A percentile compares a stretch with the other conserved stretches of the same genome.
Evolutionary conservation across 2,329 filamentous ascomycete genomes (phyloP).

Genomic region (Ambrosiella beaveri): DNA sequence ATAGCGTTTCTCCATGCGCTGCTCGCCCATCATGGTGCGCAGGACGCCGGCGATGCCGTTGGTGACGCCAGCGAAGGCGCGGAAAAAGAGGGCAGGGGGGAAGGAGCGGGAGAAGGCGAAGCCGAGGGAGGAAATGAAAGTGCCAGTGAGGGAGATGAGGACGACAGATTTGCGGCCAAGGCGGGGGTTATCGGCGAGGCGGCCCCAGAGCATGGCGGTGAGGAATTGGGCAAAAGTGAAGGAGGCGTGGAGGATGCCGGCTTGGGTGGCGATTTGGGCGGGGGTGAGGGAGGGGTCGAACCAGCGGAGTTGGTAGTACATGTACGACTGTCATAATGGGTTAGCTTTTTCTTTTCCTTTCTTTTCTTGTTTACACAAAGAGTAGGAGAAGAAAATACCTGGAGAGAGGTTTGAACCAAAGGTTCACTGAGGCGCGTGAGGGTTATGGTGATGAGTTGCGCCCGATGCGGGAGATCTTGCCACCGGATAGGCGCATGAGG

Average conservation of each 20-base stretch:
- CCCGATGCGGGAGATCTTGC: slow-evolving; percentile 57
- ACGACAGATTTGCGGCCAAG: slow-evolving; percentile 64
- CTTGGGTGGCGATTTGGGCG: slow-evolving; percentile 57
- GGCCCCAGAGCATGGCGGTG: slow-evolving; percentile 70
- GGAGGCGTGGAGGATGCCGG: slow-evolving; percentile 58
- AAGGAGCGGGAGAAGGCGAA: slow-evolving; percentile 52
- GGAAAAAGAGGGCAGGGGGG: slow-evolving; percentile 58
- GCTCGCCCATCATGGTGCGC: slow-evolving; percentile 60
- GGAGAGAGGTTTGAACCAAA: slow-evolving; percentile 58
- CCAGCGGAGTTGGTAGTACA: slow-evolving; percentile 78
- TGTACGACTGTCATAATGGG: slow-evolving; percentile 41
- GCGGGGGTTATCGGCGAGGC: slow-evolving; percentile 43
- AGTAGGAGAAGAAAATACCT: slow-evolving; percentile 19
- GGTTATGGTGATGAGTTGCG: slow-evolving; percentile 61
- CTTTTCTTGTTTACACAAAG: too few species aligned
- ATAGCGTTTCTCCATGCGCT: slow-evolving; percentile 44
- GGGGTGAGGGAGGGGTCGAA: slow-evolving; percentile 40
- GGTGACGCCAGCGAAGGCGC: slow-evolving; percentile 57
- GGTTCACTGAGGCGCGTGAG: slow-evolving; percentile 68
- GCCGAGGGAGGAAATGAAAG: slow-evolving; percentile 22
- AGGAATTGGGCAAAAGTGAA: slow-evolving; percentile 72
- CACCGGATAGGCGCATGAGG: slow-evolving; percentile 24
- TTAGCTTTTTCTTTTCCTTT: too few species aligned
- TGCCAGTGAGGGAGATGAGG: slow-evolving; percentile 58
- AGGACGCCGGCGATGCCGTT: slow-evolving; percentile 58